These are phyloP conservation scores for Aspergillus alliaceus DNA, from an alignment of 2,329 filamentous ascomycete genomes.

Conservation along the genomic window DNA sequence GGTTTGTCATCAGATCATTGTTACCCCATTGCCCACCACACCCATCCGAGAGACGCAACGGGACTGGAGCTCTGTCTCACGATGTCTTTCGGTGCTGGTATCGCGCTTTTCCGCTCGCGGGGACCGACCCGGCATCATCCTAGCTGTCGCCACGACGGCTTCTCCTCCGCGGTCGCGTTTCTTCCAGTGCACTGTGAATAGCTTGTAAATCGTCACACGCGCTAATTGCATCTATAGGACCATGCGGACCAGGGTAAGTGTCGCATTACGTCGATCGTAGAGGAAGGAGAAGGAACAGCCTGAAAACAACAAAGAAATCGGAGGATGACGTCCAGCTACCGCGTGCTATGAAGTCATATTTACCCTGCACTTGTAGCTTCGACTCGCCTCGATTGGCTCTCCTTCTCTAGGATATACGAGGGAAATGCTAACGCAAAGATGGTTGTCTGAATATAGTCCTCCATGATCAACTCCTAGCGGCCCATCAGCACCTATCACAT, in stretches of 20 bases:
- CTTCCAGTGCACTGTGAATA: not conserved
- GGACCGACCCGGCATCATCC: not conserved
- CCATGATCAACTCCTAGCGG: slow-evolving; percentile 62
- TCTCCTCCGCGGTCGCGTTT: slow-evolving; percentile 1
- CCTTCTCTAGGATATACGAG: not conserved
- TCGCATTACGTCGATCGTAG: slow-evolving; percentile 30
- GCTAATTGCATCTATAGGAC: slow-evolving; percentile 30
- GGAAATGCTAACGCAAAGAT: slow-evolving; percentile 14
- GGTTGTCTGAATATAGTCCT: slow-evolving; percentile 48
- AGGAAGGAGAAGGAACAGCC: too few relatives aligned
- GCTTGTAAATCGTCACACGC: not conserved
- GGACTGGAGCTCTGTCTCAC: not conserved
- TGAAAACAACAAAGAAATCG: not conserved
- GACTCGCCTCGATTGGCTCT: too few relatives aligned
- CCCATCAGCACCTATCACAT: slow-evolving; percentile 47
- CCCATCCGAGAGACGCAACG: not conserved
- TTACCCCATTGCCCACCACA: slow-evolving; percentile 5
- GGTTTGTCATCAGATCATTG: slow-evolving; percentile 39
- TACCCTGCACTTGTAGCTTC: not conserved
- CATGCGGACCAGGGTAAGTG: slow-evolving; percentile 48
- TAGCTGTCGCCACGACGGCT: not conserved
- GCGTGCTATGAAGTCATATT: not conserved
- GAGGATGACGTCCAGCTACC: too few relatives aligned
- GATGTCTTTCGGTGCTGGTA: not conserved
- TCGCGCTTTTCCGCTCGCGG: not conserved